Evolutionary conservation across 139 green algal genomes (phyloP).

Genomic region (Chlamydomonas sp.): DNA sequence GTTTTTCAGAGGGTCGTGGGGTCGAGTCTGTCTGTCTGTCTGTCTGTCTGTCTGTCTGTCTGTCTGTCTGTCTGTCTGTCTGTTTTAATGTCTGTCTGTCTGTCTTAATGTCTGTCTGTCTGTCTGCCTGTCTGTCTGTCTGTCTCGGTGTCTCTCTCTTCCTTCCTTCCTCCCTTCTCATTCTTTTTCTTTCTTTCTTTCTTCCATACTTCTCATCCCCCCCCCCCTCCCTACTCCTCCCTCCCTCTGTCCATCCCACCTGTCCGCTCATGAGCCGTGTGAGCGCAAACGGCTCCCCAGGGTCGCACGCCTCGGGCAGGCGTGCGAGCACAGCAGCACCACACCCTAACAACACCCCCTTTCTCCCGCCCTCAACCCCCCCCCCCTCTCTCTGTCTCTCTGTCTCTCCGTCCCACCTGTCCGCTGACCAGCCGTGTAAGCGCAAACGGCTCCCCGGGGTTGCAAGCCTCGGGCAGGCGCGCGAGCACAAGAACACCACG

Average conservation of each 20-base stretch:
- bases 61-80: not conserved
- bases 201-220: not conserved
- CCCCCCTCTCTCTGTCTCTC: not conserved
- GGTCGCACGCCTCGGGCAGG: not conserved
- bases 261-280: not conserved
- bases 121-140: no score
- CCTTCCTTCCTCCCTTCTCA: no score
- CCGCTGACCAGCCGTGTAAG: constrained; percentile 48
- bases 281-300: not conserved
- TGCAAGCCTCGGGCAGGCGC: constrained; percentile 40
- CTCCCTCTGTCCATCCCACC: not conserved
- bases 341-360: not conserved
- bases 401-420: constrained; percentile 20
- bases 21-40: not conserved
- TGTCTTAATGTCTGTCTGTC: no score
- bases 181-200: not conserved
- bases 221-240: no score
- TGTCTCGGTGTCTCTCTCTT: not conserved
- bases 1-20: no score
- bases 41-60: not conserved
- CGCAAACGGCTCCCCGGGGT: constrained; percentile 45
- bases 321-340: not conserved
- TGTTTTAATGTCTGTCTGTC: no score
- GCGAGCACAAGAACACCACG: constrained; percentile 20
- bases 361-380: not conserved